Evolutionary conservation across 495 filamentous ascomycete genomes (phyloP).

Genomic region (Hypoxylon subgilvum): DNA sequence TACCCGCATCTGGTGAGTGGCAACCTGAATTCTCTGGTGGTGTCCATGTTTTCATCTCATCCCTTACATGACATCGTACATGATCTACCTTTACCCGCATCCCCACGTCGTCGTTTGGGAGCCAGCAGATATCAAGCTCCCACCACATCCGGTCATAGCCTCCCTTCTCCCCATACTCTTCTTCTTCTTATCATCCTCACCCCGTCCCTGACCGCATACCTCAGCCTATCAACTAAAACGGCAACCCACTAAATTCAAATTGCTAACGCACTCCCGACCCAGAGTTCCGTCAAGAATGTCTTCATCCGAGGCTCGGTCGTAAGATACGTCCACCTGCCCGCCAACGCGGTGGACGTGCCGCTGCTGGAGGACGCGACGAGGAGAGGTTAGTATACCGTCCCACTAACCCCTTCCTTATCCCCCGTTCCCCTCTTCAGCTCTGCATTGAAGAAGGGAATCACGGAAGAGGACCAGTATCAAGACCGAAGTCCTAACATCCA

Average conservation of each 20-base stretch:
- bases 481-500: slow-evolving; percentile 10
- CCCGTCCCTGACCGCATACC: too few species aligned
- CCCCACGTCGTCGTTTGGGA: too few species aligned
- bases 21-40: too few species aligned
- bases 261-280: slow-evolving; percentile 4
- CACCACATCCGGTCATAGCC: too few species aligned
- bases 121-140: too few species aligned
- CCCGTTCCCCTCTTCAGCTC: background rate
- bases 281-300: slow-evolving; percentile 92
- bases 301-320: slow-evolving; percentile 98
- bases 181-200: too few species aligned
- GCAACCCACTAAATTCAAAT: background rate
- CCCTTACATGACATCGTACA: too few species aligned
- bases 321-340: slow-evolving; percentile 90
- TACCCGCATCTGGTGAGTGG: slow-evolving; percentile 84
- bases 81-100: too few species aligned
- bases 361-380: slow-evolving; percentile 94
- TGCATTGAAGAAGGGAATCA: too few species aligned
- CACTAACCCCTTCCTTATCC: background rate
- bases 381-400: slow-evolving; percentile 67
- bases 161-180: too few species aligned
- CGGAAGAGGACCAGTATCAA: background rate
- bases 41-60: background rate
- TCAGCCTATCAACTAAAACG: background rate
- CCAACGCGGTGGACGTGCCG: slow-evolving; percentile 84